A percentile compares a stretch with the other conserved stretches of the same genome.
These are phyloP conservation scores for Trichocomaceae sp. DNA, from an alignment of 2,329 filamentous ascomycete species.

Conservation along the genomic window DNA sequence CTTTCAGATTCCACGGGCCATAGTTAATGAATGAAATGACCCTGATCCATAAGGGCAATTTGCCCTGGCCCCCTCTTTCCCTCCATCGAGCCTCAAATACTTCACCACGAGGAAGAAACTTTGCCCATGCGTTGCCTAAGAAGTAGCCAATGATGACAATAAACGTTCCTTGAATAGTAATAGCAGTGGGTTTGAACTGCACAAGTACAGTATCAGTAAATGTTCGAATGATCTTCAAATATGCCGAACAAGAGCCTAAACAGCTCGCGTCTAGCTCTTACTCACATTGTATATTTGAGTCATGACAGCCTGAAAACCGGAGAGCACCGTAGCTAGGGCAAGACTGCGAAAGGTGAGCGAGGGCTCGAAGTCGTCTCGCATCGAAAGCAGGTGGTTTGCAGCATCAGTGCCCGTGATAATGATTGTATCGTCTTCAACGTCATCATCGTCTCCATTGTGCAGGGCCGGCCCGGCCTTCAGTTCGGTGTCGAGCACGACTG, in stretches of 20 bases:
- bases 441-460: constrained; percentile 21
- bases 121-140: constrained; percentile 45
- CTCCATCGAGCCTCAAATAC: constrained; percentile 45
- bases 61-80: constrained; percentile 35
- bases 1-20: constrained; percentile 50
- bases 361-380: constrained; percentile 49
- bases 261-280: not conserved
- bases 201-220: constrained; percentile 7
- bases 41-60: constrained; percentile 38
- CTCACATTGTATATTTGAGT: constrained; percentile 49
- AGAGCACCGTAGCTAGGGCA: constrained; percentile 44
- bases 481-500: not conserved
- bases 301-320: constrained; percentile 51
- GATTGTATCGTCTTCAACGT: constrained; percentile 37
- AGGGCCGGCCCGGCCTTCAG: not conserved
- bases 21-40: constrained; percentile 44
- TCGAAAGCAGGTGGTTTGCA: constrained; percentile 42
- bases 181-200: constrained; percentile 48
- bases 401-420: constrained; percentile 51
- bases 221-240: not conserved
- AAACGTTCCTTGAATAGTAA: constrained; percentile 48
- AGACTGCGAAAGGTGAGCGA: constrained; percentile 50
- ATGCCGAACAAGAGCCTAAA: not conserved
- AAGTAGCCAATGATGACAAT: constrained; percentile 55
- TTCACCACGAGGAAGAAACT: constrained; percentile 48